A percentile compares a stretch with the other conserved stretches of the same genome.
phyloP scores from a whole-genome alignment of 345 rosid species.

The Gossypium bickii region DNA sequence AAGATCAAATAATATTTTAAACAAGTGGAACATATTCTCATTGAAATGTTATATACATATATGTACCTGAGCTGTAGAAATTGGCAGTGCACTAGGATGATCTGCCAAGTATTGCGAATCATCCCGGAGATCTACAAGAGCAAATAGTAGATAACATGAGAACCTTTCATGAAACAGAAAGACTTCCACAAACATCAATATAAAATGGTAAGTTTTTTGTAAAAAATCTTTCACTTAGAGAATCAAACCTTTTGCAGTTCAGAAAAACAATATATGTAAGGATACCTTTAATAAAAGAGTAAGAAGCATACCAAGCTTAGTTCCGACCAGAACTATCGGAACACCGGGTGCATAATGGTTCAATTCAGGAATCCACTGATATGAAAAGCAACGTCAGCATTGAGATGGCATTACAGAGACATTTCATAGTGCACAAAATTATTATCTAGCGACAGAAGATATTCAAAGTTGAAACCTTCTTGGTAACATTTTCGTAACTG shows the following conservation, averaged over 20 bases:
- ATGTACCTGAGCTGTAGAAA: constrained; percentile 52
- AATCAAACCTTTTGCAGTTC: not conserved
- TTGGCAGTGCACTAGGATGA: constrained; percentile 75
- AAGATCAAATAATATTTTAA: not conserved
- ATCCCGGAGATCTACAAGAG: constrained; percentile 61
- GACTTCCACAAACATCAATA: not conserved
- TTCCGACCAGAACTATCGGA: constrained; percentile 61
- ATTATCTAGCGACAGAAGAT: not conserved
- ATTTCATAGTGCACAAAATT: not conserved
- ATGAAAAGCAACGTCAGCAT: constrained; percentile 1
- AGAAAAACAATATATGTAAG: not conserved
- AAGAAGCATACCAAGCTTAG: constrained; percentile 34
- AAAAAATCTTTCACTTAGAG: not conserved
- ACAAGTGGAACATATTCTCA: not conserved
- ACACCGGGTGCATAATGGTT: constrained; percentile 38
- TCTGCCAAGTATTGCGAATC: constrained; percentile 62
- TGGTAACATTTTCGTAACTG: constrained; percentile 91
- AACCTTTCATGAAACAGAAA: not conserved
- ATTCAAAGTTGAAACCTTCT: constrained; percentile 50
- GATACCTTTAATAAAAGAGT: not conserved
- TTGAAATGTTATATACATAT: not conserved
- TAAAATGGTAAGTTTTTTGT: too few species aligned
- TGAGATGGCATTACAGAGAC: not conserved
- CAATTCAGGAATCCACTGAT: constrained; percentile 24
- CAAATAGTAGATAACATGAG: not conserved